Percentiles rank a stretch among this genome's conserved stretches.
Evolutionary conservation across 257 asterid genomes (phyloP).

Genomic region (Oldenlandia corymbosa): DNA sequence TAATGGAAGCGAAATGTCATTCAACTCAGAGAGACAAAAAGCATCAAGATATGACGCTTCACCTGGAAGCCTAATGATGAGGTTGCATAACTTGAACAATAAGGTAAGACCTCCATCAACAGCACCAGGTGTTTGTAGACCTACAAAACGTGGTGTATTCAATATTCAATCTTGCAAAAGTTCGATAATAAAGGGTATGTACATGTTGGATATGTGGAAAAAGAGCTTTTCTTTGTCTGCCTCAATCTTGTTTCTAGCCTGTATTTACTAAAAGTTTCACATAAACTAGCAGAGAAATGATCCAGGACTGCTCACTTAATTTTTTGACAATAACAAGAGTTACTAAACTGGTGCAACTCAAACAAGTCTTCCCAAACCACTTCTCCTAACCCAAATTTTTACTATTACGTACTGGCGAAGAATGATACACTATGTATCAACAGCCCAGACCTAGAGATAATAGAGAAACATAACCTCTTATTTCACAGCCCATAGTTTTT

Average conservation of each 20-base stretch:
- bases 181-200: neutral
- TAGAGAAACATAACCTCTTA: neutral
- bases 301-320: neutral
- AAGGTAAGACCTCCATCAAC: slow-evolving; percentile 37
- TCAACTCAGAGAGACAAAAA: neutral
- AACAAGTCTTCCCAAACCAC: neutral
- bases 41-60: neutral
- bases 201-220: neutral
- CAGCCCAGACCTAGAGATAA: neutral
- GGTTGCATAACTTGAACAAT: slow-evolving; percentile 68
- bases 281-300: neutral
- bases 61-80: slow-evolving; percentile 78
- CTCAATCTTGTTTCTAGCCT: neutral
- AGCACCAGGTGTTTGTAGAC: slow-evolving; percentile 36
- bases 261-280: neutral
- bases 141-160: slow-evolving; percentile 36
- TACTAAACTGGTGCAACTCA: neutral
- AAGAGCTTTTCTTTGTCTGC: neutral
- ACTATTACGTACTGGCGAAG: neutral
- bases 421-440: neutral
- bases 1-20: neutral
- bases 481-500: neutral
- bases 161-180: slow-evolving; percentile 3
- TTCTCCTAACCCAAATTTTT: neutral
- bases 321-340: neutral